phyloP scores from a whole-genome alignment of 257 asterid species.

The Ehretia macrophylla region DNA sequence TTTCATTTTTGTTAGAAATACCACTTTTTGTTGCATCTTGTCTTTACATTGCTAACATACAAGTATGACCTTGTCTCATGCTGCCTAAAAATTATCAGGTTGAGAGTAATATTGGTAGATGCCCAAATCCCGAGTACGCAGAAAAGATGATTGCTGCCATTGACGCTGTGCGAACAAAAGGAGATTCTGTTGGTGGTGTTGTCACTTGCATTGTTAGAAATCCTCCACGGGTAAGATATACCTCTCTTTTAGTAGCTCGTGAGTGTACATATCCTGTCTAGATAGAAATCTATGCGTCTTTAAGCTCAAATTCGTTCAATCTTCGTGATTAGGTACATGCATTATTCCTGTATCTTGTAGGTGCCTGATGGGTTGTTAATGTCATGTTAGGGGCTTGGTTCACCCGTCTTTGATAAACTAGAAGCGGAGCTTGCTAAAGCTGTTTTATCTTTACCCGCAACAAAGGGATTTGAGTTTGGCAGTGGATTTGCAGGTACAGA shows the following conservation, averaged over 20 bases:
- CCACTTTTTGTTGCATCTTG: too few species aligned
- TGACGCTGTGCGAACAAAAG: slow-evolving; percentile 87
- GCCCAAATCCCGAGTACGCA: slow-evolving; percentile 92
- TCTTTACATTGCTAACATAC: too few species aligned
- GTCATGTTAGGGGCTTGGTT: slow-evolving; percentile 77
- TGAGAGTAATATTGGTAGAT: slow-evolving; percentile 84
- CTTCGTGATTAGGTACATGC: too few species aligned
- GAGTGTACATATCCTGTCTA: too few species aligned
- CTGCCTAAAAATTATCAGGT: slow-evolving; percentile 34
- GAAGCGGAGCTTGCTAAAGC: slow-evolving; percentile 98
- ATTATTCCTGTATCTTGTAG: not conserved
- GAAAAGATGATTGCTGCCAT: slow-evolving; percentile 98
- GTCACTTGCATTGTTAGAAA: slow-evolving; percentile 97
- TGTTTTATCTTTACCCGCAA: slow-evolving; percentile 87
- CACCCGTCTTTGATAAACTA: slow-evolving; percentile 95
- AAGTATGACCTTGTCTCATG: not conserved
- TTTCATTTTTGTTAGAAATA: not conserved
- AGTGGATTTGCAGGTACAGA: slow-evolving; percentile 86
- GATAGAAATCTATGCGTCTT: not conserved
- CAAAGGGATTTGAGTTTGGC: slow-evolving; percentile 96
- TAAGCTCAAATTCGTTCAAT: too few species aligned
- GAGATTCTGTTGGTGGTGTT: slow-evolving; percentile 97
- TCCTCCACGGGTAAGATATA: slow-evolving; percentile 67
- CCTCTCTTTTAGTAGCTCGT: too few species aligned
- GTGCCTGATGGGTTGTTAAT: not conserved